Conservation (phyloP, 495 filamentous ascomycete species). For the Choiromyces venosus region DNA sequence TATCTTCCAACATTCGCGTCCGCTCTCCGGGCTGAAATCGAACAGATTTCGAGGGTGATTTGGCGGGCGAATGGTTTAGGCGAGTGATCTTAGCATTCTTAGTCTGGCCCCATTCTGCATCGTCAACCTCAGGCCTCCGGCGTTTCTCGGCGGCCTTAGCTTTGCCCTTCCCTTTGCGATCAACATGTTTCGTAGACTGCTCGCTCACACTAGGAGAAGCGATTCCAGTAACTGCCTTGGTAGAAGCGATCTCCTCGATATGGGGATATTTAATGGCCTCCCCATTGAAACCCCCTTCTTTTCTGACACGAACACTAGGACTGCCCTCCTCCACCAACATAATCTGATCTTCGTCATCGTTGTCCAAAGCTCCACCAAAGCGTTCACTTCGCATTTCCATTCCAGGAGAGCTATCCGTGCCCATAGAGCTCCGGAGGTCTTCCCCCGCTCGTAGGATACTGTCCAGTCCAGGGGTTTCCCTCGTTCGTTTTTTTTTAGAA, state of each 20-base stretch:
- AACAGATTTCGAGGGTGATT: slow-evolving; percentile 21
- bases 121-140: background rate
- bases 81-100: background rate
- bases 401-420: slow-evolving; percentile 7
- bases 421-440: slow-evolving; percentile 17
- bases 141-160: slow-evolving; percentile 4
- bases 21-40: slow-evolving; percentile 13
- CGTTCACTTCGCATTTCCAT: slow-evolving; percentile 23
- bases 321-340: slow-evolving; percentile 10
- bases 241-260: background rate
- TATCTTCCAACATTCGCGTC: slow-evolving; percentile 2
- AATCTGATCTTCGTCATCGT: slow-evolving; percentile 6
- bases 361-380: slow-evolving; percentile 27
- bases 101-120: background rate
- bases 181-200: background rate
- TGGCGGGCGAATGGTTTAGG: background rate
- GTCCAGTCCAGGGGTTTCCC: slow-evolving; percentile 16
- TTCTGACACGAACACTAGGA: background rate
- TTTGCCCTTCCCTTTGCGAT: slow-evolving; percentile 13
- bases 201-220: background rate
- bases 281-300: slow-evolving; percentile 2
- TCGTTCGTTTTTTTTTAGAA: slow-evolving; percentile 9
- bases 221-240: background rate
- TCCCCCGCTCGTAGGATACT: slow-evolving; percentile 11
- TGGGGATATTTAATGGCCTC: background rate